phyloP scores from a whole-genome alignment of 2,329 filamentous ascomycete genomes.

The Claviceps digitariae region DNA sequence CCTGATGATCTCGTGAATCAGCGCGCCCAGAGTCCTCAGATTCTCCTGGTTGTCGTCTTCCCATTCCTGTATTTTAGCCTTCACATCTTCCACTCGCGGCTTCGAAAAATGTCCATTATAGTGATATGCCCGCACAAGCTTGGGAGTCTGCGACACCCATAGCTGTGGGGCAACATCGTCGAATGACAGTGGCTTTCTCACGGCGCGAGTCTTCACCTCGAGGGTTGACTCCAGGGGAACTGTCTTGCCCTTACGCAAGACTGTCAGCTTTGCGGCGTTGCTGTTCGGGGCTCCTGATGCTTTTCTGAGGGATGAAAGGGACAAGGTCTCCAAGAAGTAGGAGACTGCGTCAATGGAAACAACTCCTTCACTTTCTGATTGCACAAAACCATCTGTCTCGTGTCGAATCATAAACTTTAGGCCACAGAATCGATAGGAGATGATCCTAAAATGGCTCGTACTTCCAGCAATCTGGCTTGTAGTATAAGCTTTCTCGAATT shows the following conservation, averaged over 20 bases:
- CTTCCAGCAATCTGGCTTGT: slow-evolving; percentile 17
- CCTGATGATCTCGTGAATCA: slow-evolving; percentile 14
- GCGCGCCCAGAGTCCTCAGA: slow-evolving; percentile 17
- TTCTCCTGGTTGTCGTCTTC: slow-evolving; percentile 18
- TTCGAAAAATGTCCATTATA: slow-evolving; percentile 19
- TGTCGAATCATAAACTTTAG: slow-evolving; percentile 28
- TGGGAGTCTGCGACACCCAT: slow-evolving; percentile 32
- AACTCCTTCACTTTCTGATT: too few species aligned
- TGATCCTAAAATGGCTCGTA: slow-evolving; percentile 31
- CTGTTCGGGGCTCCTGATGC: background rate
- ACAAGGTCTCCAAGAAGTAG: slow-evolving; percentile 12
- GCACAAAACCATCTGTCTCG: slow-evolving; percentile 29
- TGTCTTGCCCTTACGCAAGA: slow-evolving; percentile 17
- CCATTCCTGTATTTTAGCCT: slow-evolving; percentile 19
- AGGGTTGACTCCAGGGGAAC: slow-evolving; percentile 24
- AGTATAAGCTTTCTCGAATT: slow-evolving; percentile 32
- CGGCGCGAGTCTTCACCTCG: slow-evolving; percentile 31
- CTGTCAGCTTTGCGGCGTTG: slow-evolving; percentile 14
- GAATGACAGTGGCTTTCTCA: slow-evolving; percentile 19
- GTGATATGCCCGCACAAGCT: slow-evolving; percentile 32
- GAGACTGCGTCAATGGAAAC: slow-evolving; percentile 10
- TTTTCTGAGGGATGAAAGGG: slow-evolving; percentile 10
- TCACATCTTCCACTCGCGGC: slow-evolving; percentile 20
- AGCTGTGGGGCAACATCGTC: slow-evolving; percentile 25
- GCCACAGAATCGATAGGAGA: slow-evolving; percentile 28